Base-by-base conservation (phyloP, 192 early-diverging fungal genomes). In the Lobosporangium transversale region DNA sequence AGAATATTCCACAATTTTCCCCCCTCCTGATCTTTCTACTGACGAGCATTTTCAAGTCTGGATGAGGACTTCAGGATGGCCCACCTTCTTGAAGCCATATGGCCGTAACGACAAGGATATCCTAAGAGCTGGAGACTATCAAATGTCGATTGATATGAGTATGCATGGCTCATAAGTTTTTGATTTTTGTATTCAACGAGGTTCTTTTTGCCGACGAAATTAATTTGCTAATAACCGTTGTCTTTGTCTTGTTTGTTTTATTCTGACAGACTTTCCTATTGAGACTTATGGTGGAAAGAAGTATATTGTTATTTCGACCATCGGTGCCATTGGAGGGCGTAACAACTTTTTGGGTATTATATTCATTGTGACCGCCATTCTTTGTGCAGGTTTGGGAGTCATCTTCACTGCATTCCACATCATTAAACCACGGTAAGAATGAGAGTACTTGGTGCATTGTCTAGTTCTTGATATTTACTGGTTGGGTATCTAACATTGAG, bases 261-360 rank as follows among this genome's bases (percentile, higher is more conserved):
- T 68, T 14, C 23, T 2, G 24, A 2, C 79, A 94, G 93, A 93
- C 80, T 99, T 92, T 73, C 88, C 94, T 44, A 93, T 94, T 6
- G 79, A 70, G 17, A 84, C 82, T 32, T 99, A 94, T 82, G 93
- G 94, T 37, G 98, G 98, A 42, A 95, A 94, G 42, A 99, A 99
- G 79, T 92, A 93, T 1, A 82, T 99, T 56, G 95, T 98, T 29
- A 84, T 99, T 35, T 94, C 93, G 6, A 94, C 94, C 20, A 87
- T 92, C 1, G 97, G 95, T 29, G 90, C 97, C 62, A 81, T 96
- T 30, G 98, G 98, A 64, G 95, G 95, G 32, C 92, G 94, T 58
- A 99, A 98, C 80, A 89, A 94, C 23, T 98, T 97, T 80, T 84
- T 99, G 78, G 98, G 97, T 15, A 82, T 92, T 51, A 93, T 94